Base-by-base conservation (phyloP, 225 moss, liverwort and hornwort species). In the Physcomitrellopsis africana region DNA sequence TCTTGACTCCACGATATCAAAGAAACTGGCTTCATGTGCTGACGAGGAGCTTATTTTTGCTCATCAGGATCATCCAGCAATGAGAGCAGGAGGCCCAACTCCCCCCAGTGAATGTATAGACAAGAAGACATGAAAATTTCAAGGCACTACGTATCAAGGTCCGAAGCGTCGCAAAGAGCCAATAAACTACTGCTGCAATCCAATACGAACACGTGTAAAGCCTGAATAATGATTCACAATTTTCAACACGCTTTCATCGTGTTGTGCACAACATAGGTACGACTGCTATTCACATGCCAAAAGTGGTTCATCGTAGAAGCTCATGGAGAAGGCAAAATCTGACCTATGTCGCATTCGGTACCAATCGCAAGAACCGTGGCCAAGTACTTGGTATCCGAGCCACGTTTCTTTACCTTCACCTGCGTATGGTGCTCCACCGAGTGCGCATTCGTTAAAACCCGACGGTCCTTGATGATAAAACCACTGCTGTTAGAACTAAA, bases 401-500 rank as follows among this genome's bases (percentile, higher is more conserved):
- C 97, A 51, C 97, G 94, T 76, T 94, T 97, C 81, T 97, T 97
- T 68, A 97, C 97, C 86, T 97, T 97, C 72, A 97, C 97, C 82
- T 97, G 94, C 60, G 94, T 97, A 58, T 97, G 94, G 80, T 97
- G 97, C 91, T 97, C 97, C 64, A 97, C 97, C 20, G 97, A 97
- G 66, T 97, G 97, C 24, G 97, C 97, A 76, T 97, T 94, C n/a
- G 97, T 97, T 80, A 94, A 76, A 41, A 97, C 97, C 61, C 91
- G 85, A 46, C 94, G 91, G 54, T 94, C 94, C 52, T 87, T 87
- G 23, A 97, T 94, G 43, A 97, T 97, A 57, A 94, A 97, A 51
- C 97, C 97, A 71, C 93, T 94, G 77, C 93, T 97, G 70, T 97
- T 97, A 70, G 97, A 94, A 72, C 94, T 97, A 47, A 97, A 97